Evolutionary conservation across 176 grass and related monocot genomes (phyloP).

Genomic region (Lolium perenne): DNA sequence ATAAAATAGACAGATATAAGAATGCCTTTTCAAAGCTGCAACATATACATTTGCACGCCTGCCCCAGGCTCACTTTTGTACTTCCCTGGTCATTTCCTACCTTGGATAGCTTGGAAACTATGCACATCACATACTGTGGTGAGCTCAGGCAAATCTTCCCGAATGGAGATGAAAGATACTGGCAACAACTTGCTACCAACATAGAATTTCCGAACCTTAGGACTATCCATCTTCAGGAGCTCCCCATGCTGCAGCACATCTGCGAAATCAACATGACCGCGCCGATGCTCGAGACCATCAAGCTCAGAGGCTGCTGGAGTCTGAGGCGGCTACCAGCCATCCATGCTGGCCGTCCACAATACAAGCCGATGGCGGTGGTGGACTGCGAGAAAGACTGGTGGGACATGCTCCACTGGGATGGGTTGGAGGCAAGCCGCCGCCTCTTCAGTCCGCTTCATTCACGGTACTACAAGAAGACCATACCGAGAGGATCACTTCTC

Average conservation of each 20-base stretch:
- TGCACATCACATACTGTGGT: conserved; percentile 5
- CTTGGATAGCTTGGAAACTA: neutral
- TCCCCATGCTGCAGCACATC: neutral
- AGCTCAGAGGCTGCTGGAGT: neutral
- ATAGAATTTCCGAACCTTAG: neutral
- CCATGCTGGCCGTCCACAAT: neutral
- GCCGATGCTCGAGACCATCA: neutral
- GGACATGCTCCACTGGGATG: neutral
- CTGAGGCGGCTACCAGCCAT: neutral
- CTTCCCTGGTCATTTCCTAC: neutral
- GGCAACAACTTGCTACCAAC: neutral
- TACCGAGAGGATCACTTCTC: neutral
- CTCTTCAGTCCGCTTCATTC: neutral
- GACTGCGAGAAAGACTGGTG: neutral
- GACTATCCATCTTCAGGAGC: conserved; percentile 2
- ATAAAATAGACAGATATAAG: no score
- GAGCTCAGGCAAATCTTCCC: conserved; percentile 9
- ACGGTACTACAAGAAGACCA: neutral
- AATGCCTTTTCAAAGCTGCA: neutral
- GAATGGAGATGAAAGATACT: no score
- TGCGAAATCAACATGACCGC: neutral
- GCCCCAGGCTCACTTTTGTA: neutral
- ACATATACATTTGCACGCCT: neutral
- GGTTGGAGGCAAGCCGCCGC: neutral
- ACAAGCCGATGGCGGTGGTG: neutral